These are phyloP conservation scores for Nakazawaea molendinolei DNA, from an alignment of 805 yeast genomes.

Conservation along the genomic window DNA sequence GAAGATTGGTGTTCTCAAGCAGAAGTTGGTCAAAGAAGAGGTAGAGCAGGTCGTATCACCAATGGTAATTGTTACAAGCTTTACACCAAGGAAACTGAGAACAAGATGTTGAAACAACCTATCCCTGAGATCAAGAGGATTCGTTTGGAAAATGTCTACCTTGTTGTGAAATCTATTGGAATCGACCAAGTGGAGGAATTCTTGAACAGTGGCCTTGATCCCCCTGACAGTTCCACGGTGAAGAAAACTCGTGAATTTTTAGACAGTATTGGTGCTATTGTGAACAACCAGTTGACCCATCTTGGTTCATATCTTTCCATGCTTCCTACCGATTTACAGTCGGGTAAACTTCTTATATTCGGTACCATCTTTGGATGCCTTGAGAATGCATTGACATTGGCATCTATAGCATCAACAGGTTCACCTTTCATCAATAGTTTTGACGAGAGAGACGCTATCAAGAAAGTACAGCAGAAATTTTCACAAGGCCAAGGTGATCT, in stretches of 20 bases:
- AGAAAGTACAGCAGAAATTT: conserved; percentile 32
- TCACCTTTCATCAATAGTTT: conserved; percentile 60
- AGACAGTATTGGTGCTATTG: conserved; percentile 68
- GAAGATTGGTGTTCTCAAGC: conserved; percentile 90
- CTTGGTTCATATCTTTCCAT: conserved; percentile 75
- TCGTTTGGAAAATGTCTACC: conserved; percentile 73
- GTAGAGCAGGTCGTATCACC: conserved; percentile 96
- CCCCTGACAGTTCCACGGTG: conserved; percentile 57
- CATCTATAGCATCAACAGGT: conserved; percentile 69
- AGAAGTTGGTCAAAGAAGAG: conserved; percentile 85
- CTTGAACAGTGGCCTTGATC: conserved; percentile 70
- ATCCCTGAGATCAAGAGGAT: conserved; percentile 86
- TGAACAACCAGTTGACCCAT: conserved; percentile 47
- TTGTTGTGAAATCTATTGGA: conserved; percentile 87
- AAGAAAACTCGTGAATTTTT: conserved; percentile 44
- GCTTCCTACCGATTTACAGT: conserved; percentile 80
- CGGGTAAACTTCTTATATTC: conserved; percentile 74
- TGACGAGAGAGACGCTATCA: conserved; percentile 62
- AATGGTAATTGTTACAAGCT: conserved; percentile 77
- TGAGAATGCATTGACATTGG: conserved; percentile 71
- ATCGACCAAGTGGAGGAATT: conserved; percentile 64
- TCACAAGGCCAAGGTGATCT: conserved; percentile 66
- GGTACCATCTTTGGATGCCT: conserved; percentile 82
- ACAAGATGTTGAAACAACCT: conserved; percentile 62
- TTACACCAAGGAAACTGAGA: conserved; percentile 57